A percentile compares a stretch with the other conserved stretches of the same genome.
Evolutionary conservation across 139 green algal genomes (phyloP).

Genomic region (Micractinium conductrix): DNA sequence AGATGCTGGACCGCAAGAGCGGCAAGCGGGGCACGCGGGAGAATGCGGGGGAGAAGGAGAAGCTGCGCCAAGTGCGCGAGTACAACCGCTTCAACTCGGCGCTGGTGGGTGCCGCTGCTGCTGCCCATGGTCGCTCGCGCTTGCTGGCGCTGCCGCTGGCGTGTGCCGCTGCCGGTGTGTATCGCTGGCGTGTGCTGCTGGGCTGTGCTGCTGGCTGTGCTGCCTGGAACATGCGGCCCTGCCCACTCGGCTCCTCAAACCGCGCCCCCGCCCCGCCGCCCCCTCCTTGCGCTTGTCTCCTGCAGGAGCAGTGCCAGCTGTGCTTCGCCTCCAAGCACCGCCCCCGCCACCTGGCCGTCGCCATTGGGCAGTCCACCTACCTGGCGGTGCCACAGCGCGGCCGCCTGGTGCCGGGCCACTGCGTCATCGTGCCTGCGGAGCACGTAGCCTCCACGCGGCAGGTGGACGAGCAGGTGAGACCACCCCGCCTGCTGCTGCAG

Average conservation of each 20-base stretch:
- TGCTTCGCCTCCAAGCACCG: constrained; percentile 60
- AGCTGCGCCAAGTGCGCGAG: constrained; percentile 53
- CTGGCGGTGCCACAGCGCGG: constrained; percentile 80
- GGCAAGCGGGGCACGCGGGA: constrained; percentile 28
- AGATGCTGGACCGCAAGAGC: constrained; percentile 57
- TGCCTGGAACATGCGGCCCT: too few relatives aligned
- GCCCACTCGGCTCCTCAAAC: too few relatives aligned
- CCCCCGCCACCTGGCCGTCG: constrained; percentile 79
- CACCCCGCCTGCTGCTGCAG: neutral
- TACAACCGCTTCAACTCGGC: constrained; percentile 24
- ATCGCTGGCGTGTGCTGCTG: too few relatives aligned
- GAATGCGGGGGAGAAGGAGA: constrained; percentile 45
- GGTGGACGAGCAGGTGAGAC: constrained; percentile 71
- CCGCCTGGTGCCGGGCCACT: constrained; percentile 85
- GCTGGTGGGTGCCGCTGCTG: constrained; percentile 1
- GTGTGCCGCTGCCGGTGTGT: too few relatives aligned
- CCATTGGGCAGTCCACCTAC: constrained; percentile 82
- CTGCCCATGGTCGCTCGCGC: neutral
- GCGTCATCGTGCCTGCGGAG: constrained; percentile 80
- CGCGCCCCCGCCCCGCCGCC: too few relatives aligned
- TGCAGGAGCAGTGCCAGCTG: constrained; percentile 54
- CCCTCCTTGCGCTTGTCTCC: neutral
- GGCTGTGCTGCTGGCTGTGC: too few relatives aligned
- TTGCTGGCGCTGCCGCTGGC: too few relatives aligned
- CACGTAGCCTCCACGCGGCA: constrained; percentile 70